These are phyloP conservation scores for Coemansia sp. DNA, from an alignment of 371 early-diverging fungal genomes.

Conservation along the genomic window DNA sequence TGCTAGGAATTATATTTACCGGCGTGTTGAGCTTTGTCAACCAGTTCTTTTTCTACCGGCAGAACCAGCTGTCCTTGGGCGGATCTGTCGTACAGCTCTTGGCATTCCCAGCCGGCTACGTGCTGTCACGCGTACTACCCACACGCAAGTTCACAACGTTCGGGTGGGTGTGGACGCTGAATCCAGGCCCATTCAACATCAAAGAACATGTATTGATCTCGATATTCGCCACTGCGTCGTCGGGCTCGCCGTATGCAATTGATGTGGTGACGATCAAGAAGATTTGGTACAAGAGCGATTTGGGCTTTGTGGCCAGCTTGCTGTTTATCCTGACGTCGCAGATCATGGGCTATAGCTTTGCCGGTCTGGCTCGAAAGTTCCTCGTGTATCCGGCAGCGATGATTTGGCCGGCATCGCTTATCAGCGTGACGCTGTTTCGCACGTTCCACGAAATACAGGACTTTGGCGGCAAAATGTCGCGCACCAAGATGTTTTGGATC, in stretches of 20 bases:
- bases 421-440: conserved; percentile 70
- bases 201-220: conserved; percentile 84
- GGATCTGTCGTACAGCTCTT: conserved; percentile 64
- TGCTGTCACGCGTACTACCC: conserved; percentile 62
- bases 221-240: conserved; percentile 63
- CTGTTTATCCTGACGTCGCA: conserved; percentile 70
- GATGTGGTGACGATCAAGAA: conserved; percentile 66
- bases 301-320: conserved; percentile 61
- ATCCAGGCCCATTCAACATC: conserved; percentile 83
- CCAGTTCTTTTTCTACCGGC: conserved; percentile 72
- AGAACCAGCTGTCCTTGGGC: conserved; percentile 57
- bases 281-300: conserved; percentile 60
- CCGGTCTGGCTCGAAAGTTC: conserved; percentile 71
- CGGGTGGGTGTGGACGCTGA: conserved; percentile 57
- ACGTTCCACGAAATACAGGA: conserved; percentile 64
- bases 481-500: conserved; percentile 63
- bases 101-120: conserved; percentile 63
- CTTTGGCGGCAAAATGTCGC: conserved; percentile 60
- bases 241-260: conserved; percentile 69
- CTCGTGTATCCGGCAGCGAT: conserved; percentile 79
- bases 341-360: conserved; percentile 79
- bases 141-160: conserved; percentile 37
- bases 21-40: conserved; percentile 62
- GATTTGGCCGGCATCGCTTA: conserved; percentile 82
- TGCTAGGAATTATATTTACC: conserved; percentile 64